Conservation (phyloP, 768 basidiomycete genomes). For the Xerocomellus dryophilus region DNA sequence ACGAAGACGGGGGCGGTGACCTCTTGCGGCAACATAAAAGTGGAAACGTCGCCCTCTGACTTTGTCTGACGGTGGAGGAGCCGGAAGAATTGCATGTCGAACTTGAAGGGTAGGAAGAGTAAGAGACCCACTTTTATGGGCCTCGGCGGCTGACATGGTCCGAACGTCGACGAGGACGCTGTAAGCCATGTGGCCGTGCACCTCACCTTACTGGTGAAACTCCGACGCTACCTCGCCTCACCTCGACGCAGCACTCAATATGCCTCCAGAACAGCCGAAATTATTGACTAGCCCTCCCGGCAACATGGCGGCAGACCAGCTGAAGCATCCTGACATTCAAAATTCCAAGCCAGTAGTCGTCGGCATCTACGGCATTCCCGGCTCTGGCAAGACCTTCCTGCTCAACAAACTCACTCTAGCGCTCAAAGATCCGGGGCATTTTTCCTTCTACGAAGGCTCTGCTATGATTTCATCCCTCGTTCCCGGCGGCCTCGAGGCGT, state of each 20-base stretch:
- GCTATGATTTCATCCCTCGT: conserved; percentile 13
- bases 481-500: conserved; percentile 8
- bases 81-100: conserved; percentile 45
- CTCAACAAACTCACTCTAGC: conserved; percentile 11
- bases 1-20: conserved; percentile 23
- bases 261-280: conserved; percentile 7
- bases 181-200: too few relatives aligned
- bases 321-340: conserved; percentile 8
- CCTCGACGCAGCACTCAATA: too few relatives aligned
- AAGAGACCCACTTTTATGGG: conserved; percentile 14
- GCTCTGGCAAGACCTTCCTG: conserved; percentile 15
- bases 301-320: conserved; percentile 3
- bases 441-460: conserved; percentile 16
- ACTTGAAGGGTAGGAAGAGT: not conserved
- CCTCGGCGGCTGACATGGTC: conserved; percentile 17
- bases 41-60: conserved; percentile 42
- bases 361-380: conserved; percentile 14
- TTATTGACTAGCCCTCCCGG: conserved; percentile 5
- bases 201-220: not conserved
- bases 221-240: too few relatives aligned
- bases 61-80: conserved; percentile 47
- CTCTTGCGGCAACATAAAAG: conserved; percentile 9
- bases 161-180: not conserved
- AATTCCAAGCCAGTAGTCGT: conserved; percentile 9
- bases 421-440: conserved; percentile 10